phyloP scores from a whole-genome alignment of 2,329 filamentous ascomycete species.

The Colletotrichum phormii region DNA sequence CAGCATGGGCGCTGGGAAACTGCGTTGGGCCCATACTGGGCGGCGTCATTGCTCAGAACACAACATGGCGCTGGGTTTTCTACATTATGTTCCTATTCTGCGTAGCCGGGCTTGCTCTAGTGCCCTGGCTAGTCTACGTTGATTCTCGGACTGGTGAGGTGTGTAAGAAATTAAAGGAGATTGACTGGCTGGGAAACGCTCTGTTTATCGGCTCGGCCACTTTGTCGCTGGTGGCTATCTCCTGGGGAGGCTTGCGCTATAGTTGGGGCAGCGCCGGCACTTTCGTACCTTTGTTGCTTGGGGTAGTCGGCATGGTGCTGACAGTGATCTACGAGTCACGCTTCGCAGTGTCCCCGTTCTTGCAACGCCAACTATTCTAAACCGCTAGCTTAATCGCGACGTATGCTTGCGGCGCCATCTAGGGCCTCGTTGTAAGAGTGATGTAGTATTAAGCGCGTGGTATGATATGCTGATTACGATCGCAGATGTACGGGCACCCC shows the following conservation, averaged over 20 bases:
- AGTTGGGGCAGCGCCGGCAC: conserved; percentile 3
- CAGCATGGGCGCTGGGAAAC: conserved; percentile 53
- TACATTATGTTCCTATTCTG: conserved; percentile 59
- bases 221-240: conserved; percentile 13
- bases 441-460: neutral
- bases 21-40: conserved; percentile 53
- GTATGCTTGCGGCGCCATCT: neutral
- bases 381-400: neutral
- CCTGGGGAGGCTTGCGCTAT: conserved; percentile 7
- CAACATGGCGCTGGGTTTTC: conserved; percentile 60
- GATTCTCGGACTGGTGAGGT: neutral
- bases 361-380: conserved; percentile 6
- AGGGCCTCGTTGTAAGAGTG: neutral
- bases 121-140: neutral
- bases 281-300: conserved; percentile 3
- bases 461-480: neutral
- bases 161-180: neutral
- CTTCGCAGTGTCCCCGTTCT: neutral
- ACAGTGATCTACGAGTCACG: neutral
- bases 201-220: conserved; percentile 11
- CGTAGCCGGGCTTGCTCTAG: conserved; percentile 46
- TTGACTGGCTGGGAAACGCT: conserved; percentile 14
- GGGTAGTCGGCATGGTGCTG: neutral
- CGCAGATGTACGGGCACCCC: conserved; percentile 21
- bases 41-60: conserved; percentile 46